Conservation (phyloP, 75 land plant genomes). For the Cupressus sempervirens region DNA sequence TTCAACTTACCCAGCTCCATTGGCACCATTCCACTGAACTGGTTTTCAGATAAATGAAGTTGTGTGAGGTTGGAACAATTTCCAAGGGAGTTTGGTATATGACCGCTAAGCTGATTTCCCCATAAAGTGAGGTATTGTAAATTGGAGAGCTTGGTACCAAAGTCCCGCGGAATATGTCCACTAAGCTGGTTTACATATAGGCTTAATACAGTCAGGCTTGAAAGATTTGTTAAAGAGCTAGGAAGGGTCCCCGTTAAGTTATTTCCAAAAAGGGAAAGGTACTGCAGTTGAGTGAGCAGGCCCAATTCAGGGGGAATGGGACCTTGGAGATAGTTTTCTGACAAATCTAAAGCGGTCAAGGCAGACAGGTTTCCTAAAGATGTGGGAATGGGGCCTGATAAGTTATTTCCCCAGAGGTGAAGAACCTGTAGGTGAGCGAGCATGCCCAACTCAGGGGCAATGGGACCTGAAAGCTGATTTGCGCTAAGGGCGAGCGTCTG, state of each 20-base stretch:
- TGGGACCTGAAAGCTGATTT: neutral
- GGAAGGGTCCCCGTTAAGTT: slow-evolving; percentile 57
- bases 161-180: slow-evolving; percentile 42
- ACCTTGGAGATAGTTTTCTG: slow-evolving; percentile 41
- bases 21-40: slow-evolving; percentile 36
- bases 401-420: slow-evolving; percentile 31
- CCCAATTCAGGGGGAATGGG: slow-evolving; percentile 51
- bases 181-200: slow-evolving; percentile 35
- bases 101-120: slow-evolving; percentile 39
- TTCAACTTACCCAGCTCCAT: slow-evolving; percentile 20
- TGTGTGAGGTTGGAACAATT: slow-evolving; percentile 25
- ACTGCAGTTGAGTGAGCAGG: slow-evolving; percentile 23
- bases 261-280: slow-evolving; percentile 35
- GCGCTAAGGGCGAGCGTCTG: no score
- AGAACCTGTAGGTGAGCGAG: slow-evolving; percentile 33
- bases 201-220: slow-evolving; percentile 23
- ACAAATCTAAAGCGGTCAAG: slow-evolving; percentile 34
- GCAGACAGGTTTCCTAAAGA: slow-evolving; percentile 31
- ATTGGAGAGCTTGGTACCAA: slow-evolving; percentile 30
- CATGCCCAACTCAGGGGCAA: slow-evolving; percentile 45
- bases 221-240: slow-evolving; percentile 26
- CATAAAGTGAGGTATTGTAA: slow-evolving; percentile 41
- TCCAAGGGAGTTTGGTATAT: slow-evolving; percentile 39
- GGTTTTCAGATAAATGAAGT: slow-evolving; percentile 36
- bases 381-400: slow-evolving; percentile 25